Evolutionary conservation across 176 grass and related monocot species (phyloP), one percentile per base, ranked within the genome.

Genomic region (Juncus effusus): DNA sequence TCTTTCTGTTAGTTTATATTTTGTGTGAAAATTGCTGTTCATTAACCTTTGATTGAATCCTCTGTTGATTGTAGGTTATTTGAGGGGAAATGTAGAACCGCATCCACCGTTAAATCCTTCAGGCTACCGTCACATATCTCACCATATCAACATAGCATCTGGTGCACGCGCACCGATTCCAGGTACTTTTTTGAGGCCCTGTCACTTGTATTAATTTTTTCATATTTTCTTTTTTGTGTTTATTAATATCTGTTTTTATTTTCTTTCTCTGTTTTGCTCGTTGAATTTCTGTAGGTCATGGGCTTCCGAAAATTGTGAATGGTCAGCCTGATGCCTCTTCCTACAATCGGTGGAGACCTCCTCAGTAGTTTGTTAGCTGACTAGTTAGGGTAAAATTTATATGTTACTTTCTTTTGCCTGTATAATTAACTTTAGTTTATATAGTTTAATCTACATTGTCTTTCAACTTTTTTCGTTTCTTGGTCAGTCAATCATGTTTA

Each of bases 21-120:
- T 42, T 53, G 2, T 39, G 39, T 16, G 28, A 72, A 42, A 72
- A 28, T 16, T 69, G 36, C 50, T 42, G 38, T 69, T 69, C 15
- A 36, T 62, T 62, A 28, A 49, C 40, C 41, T 28, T 28, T 28
- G 19, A 28, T 28, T 10, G 13, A 67, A n/a, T 49, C 51, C 13
- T 40, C 8, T 67, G 15, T 47, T 40, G 35, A 12, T 36, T 72
- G 54, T 72, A 72, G 69, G 69, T 59, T 60, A 72, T 16, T 47
- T 44, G 69, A 72, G 69, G 69, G 52, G 15, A 10, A 72, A 60
- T 42, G 69, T 72, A 42, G 69, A 72, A 72, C 40, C 42, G 51
- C 56, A 53, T 53, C 54, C 52, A 72, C 58, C 51, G 12, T 58
- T 56, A 58, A 72, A 72, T 60, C 54, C 69, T 45, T 59, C 40